Base-by-base conservation (phyloP, 805 yeast genomes). In the Myxozyma monticola region DNA sequence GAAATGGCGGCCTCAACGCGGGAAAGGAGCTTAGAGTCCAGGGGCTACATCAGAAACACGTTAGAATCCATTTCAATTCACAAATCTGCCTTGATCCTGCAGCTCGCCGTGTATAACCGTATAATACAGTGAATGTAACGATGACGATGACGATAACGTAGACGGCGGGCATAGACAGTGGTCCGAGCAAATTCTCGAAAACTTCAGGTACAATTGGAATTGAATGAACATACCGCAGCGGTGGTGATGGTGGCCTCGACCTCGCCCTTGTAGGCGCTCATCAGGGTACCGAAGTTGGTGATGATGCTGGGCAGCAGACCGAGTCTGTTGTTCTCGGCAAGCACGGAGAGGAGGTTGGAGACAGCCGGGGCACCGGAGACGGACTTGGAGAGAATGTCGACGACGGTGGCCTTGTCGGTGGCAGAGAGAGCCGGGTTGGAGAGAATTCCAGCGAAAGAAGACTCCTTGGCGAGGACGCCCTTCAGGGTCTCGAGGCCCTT, bases 271-370 rank as follows among this genome's bases (percentile, higher is more conserved):
- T 85, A 79, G 51, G 98, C 97, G 68, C 88, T 91, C 69, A 81
- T 81, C 66, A 93, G 82, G 64, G 80, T 73, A 61, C 79, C 75
- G 71, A 85, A 93, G 75, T 88, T 86, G 59, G 76, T 70, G 64
- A 80, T 77, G 68, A 93, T 79, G 49, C 76, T 71, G 49, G 75
- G 69, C 63, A 93, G 78, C 64, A 89, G 72, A 55, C 74, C 71
- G 71, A 93, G 80, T 76, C 99, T 84, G 84, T 90, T 88, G 85
- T 93, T 90, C 69, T 88, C 96, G 63, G 96, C 88, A 63, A 93
- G 77, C 42, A 90, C 96, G 54, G 71, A 70, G 70, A 93, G 80
- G 70, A 93, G 80, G 78, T 90, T 93, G 63, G 79, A 64, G 53
- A 86, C 84, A 54, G 89, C 76, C 36, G 62, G 57, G 61, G 80